Evolutionary conservation across 202 grass and related monocot species (phyloP).

Genomic region (Setaria viridis): DNA sequence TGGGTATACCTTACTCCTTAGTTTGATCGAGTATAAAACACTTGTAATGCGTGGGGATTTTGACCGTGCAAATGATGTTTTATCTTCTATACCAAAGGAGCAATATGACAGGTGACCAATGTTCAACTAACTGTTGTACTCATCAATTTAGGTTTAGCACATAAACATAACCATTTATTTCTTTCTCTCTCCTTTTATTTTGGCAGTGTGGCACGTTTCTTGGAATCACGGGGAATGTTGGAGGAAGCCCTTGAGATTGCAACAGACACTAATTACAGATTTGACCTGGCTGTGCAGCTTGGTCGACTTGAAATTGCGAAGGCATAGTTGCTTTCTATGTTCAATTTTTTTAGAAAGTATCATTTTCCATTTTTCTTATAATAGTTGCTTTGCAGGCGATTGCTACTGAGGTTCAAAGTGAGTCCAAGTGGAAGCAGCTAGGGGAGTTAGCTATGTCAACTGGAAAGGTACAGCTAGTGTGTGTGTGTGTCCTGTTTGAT

Average conservation of each 20-base stretch:
- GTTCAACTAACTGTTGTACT: constrained; percentile 27
- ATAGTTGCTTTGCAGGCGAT: constrained; percentile 66
- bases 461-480: constrained; percentile 58
- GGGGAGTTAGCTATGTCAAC: constrained; percentile 77
- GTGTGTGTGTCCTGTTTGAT: neutral
- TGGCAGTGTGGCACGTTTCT: constrained; percentile 76
- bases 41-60: constrained; percentile 86
- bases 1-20: constrained; percentile 80
- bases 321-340: constrained; percentile 44
- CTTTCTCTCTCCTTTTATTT: neutral
- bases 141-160: constrained; percentile 30
- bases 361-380: constrained; percentile 26
- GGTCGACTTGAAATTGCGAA: constrained; percentile 75
- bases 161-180: constrained; percentile 40
- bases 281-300: constrained; percentile 83
- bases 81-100: constrained; percentile 77
- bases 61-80: constrained; percentile 66
- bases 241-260: constrained; percentile 84
- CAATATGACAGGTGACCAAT: constrained; percentile 72
- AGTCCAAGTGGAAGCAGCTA: constrained; percentile 83
- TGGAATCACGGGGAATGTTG: constrained; percentile 84
- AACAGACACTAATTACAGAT: constrained; percentile 83
- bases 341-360: constrained; percentile 14
- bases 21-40: constrained; percentile 88
- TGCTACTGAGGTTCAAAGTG: constrained; percentile 76